Evolutionary conservation across 768 basidiomycete genomes (phyloP), one percentile per base, ranked within the genome.

Genomic region (Gloeophyllum trabeum): DNA sequence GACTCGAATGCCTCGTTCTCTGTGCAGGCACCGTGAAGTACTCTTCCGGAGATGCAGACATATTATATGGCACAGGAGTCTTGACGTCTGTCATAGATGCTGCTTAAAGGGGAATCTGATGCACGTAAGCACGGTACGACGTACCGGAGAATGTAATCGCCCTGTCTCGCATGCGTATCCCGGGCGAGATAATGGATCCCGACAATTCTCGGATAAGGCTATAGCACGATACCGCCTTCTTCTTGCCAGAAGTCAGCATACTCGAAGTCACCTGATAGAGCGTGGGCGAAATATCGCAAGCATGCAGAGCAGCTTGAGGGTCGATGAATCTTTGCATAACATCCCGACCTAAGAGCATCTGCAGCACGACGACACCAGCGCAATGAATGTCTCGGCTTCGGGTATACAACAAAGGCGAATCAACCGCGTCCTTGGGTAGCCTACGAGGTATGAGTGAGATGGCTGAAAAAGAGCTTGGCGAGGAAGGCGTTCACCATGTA

Each of bases 331-430:
- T 48, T 3, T 59, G 51, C 42, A 69, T 71, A 6, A 85, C 79
- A 48, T 85, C 74, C 40, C 78, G 60, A 0, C 92, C 92, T n/a
- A 80, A 61, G 10, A 94, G 59, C 86, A 94, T 89, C 59, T 93
- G 87, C 40, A 91, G 52, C 28, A 92, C 63, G 2, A 90, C 70
- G 20, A 93, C 71, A 0, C 86, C 91, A 0, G 79, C 75, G 35
- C 76, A 71, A 61, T 92, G 90, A 6, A 94, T 79, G 52, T 96
- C 92, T 22, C 91, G 72, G 32, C 75, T 67, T 30, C 71, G 75
- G 6, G 85, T 82, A 55, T 92, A 92, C 35, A 77, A 54, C n/a
- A 89, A 66, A 0, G 81, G 80, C 20, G 84, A 83, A 28, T 88
- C 82, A 36, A 83, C 69, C 30, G 80, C 79, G 40, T 93, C 92